Evolutionary conservation across 225 moss, liverwort and hornwort species (phyloP).

Genomic region (Polytrichum formosum): DNA sequence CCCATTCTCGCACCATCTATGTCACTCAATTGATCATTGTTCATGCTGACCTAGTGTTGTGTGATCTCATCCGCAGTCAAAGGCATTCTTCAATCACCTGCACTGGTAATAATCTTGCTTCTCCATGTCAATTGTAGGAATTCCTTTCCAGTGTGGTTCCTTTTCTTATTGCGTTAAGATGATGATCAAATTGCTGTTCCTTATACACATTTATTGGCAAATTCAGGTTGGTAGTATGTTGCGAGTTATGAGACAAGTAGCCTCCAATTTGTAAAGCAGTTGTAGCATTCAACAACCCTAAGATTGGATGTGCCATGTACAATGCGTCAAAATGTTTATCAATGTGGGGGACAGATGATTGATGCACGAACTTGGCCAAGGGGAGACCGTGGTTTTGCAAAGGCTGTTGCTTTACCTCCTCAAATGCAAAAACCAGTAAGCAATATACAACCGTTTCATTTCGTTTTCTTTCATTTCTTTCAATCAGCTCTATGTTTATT

Average conservation of each 20-base stretch:
- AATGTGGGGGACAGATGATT: slow-evolving; percentile 14
- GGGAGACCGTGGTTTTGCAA: slow-evolving; percentile 46
- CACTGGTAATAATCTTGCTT: too few species aligned
- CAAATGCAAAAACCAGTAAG: slow-evolving; percentile 63
- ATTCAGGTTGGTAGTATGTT: too few species aligned
- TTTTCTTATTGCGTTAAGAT: too few species aligned
- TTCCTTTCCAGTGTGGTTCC: background rate
- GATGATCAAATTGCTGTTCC: too few species aligned
- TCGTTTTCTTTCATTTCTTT: background rate
- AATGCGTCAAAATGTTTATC: background rate
- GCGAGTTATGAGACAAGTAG: too few species aligned
- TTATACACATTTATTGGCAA: too few species aligned
- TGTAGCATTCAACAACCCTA: background rate
- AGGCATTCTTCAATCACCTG: too few species aligned
- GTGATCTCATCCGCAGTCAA: too few species aligned
- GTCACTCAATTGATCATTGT: too few species aligned
- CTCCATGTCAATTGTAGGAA: background rate
- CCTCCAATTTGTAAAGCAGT: background rate
- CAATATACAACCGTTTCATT: background rate
- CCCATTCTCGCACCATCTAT: too few species aligned
- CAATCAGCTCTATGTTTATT: background rate
- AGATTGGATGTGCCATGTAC: background rate
- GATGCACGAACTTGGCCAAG: slow-evolving; percentile 16
- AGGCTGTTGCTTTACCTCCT: slow-evolving; percentile 56
- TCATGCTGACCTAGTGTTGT: too few species aligned